phyloP scores from a whole-genome alignment of 768 basidiomycete species.

The Rhodosporidiobolus odoratus region DNA sequence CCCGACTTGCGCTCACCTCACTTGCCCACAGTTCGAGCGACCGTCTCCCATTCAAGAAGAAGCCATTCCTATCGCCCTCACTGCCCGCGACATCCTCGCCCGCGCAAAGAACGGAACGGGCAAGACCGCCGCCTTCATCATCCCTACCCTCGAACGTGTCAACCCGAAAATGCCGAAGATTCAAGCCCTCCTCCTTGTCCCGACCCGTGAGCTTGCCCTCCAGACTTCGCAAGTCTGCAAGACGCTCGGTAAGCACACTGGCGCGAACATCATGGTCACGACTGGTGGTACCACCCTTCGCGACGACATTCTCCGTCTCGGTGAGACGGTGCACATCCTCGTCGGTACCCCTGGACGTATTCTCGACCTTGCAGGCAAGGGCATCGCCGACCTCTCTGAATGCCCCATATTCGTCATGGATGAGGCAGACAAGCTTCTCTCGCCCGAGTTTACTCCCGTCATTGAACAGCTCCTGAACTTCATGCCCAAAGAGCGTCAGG shows the following conservation, averaged over 20 bases:
- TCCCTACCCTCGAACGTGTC: slow-evolving; percentile 89
- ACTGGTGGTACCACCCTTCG: slow-evolving; percentile 97
- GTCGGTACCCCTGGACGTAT: slow-evolving; percentile 97
- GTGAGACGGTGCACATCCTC: slow-evolving; percentile 86
- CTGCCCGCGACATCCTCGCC: slow-evolving; percentile 87
- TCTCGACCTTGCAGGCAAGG: slow-evolving; percentile 86
- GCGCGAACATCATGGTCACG: slow-evolving; percentile 95
- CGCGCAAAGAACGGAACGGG: slow-evolving; percentile 94
- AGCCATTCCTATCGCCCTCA: slow-evolving; percentile 89
- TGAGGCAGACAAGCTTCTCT: slow-evolving; percentile 95
- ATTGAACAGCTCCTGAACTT: slow-evolving; percentile 91
- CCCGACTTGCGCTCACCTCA: neutral
- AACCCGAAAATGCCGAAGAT: slow-evolving; percentile 79
- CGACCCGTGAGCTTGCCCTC: slow-evolving; percentile 95
- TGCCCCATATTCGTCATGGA: slow-evolving; percentile 99
- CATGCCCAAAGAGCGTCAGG: slow-evolving; percentile 78
- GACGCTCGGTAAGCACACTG: slow-evolving; percentile 91
- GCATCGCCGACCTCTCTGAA: slow-evolving; percentile 84
- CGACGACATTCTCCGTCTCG: slow-evolving; percentile 90
- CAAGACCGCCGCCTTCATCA: slow-evolving; percentile 98
- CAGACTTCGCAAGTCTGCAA: slow-evolving; percentile 99
- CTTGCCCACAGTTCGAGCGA: slow-evolving; percentile 60
- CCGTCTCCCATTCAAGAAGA: slow-evolving; percentile 99
- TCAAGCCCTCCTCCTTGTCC: slow-evolving; percentile 91
- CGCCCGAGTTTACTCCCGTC: slow-evolving; percentile 94